These are phyloP conservation scores for Coemansia sp. DNA, from an alignment of 192 early-diverging fungal species.

Conservation along the genomic window DNA sequence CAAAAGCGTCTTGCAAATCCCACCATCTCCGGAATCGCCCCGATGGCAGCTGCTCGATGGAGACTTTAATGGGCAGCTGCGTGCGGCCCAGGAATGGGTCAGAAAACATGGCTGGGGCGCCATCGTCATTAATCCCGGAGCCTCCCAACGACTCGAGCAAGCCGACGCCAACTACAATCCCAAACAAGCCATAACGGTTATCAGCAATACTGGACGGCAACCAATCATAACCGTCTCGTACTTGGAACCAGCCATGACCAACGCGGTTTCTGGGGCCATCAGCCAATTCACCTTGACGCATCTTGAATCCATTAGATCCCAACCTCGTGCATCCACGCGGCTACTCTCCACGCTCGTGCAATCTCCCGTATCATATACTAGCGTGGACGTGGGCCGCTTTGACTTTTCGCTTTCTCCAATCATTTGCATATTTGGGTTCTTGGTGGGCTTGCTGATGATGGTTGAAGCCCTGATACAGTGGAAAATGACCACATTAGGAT, in stretches of 20 bases:
- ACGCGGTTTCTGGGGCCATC: neutral
- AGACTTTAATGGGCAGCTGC: neutral
- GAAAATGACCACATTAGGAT: slow-evolving; percentile 24
- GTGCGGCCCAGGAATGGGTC: slow-evolving; percentile 15
- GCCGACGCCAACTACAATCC: slow-evolving; percentile 12
- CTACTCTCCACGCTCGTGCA: neutral
- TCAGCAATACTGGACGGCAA: slow-evolving; percentile 17
- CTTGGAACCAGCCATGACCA: slow-evolving; percentile 7
- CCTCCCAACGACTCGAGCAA: slow-evolving; percentile 4
- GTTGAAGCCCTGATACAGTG: slow-evolving; percentile 19
- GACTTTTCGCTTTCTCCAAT: slow-evolving; percentile 20
- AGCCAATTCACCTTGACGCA: neutral
- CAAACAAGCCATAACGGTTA: slow-evolving; percentile 8
- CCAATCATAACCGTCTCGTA: slow-evolving; percentile 2
- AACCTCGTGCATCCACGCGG: neutral
- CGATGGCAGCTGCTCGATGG: slow-evolving; percentile 6
- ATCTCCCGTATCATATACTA: slow-evolving; percentile 7
- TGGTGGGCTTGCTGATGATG: slow-evolving; percentile 13
- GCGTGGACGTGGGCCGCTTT: slow-evolving; percentile 20
- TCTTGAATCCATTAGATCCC: neutral
- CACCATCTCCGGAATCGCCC: neutral
- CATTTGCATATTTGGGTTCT: slow-evolving; percentile 16
- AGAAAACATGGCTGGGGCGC: slow-evolving; percentile 27
- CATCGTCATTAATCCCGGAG: slow-evolving; percentile 22
- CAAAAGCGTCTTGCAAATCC: slow-evolving; percentile 3